Evolutionary conservation across 192 early-diverging fungal genomes (phyloP), one percentile per base, ranked within the genome.

Genomic region (Linnemannia elongata): DNA sequence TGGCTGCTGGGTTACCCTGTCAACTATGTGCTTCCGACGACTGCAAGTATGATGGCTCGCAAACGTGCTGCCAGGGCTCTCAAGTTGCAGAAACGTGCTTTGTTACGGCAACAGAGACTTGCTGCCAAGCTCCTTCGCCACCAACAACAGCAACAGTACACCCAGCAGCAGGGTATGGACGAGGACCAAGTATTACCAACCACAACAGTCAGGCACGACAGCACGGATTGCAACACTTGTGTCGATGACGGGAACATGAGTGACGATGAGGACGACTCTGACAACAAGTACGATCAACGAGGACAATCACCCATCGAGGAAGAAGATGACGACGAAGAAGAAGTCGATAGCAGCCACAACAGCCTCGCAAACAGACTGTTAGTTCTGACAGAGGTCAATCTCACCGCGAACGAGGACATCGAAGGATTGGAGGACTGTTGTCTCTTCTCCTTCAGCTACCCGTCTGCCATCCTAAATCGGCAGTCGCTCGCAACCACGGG

Each of bases 371-470:
- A 85, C 52, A 78, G 74, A 68, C 33, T 47, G 0, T 42, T 85
- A 44, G 69, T 80, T 2, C 69, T 85, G 24, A 85, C 83, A 18
- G 30, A 57, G 22, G 54, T 85, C 2, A 69, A 80, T 1, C 69
- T 85, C 3, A 73, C 75, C 8, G 78, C 83, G n/a, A 85, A 35
- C 44, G 47, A 47, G 13, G 42, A 12, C 3, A 30, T 85, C 39
- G 27, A 76, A 2, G 83, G 78, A 45, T 52, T 85, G 6, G 18
- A 15, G 2, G 74, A 77, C n/a, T 69, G 76, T 45, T 72, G 63
- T 27, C 30, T 85, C 6, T 27, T 85, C 35, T 80, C 78, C 20
- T 85, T 85, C 39, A 85, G 74, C 41, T 85, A 85, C n/a, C 83
- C 83, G 2, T 68, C 77, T 4, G 38, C 60, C 3, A 38, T 85